A percentile compares a stretch with the other conserved stretches of the same genome.
Conservation (phyloP, 1,139 yeast species). For the Blastobotrys raffinosifermentans region DNA sequence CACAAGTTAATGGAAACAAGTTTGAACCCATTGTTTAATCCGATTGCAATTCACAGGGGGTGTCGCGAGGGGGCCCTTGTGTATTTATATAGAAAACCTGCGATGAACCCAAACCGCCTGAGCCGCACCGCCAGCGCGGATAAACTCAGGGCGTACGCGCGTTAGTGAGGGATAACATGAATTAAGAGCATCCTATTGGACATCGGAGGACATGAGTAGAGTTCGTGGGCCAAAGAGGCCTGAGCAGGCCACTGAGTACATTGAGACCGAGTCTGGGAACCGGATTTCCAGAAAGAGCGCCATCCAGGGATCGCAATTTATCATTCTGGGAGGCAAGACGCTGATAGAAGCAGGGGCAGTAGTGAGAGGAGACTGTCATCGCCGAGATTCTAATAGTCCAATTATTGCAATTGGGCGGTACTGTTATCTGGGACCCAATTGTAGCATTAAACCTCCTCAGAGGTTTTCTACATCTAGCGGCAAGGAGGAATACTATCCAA, state of each 20-base stretch:
- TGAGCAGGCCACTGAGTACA: too few species aligned
- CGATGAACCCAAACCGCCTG: too few species aligned
- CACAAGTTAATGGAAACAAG: slow-evolving; percentile 33
- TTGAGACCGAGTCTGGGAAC: slow-evolving; percentile 45
- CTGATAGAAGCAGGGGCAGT: slow-evolving; percentile 34
- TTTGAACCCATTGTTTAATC: slow-evolving; percentile 11
- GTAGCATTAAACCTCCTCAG: slow-evolving; percentile 22
- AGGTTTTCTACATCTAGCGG: slow-evolving; percentile 12
- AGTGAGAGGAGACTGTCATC: slow-evolving; percentile 40
- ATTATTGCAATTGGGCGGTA: slow-evolving; percentile 50
- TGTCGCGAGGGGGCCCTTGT: too few species aligned
- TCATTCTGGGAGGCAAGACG: slow-evolving; percentile 44
- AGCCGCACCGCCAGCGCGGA: too few species aligned
- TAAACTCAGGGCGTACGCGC: too few species aligned
- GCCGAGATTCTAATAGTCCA: slow-evolving; percentile 30
- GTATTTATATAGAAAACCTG: too few species aligned
- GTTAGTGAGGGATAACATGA: too few species aligned
- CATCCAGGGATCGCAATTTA: slow-evolving; percentile 40
- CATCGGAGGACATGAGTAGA: too few species aligned
- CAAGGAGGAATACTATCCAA: slow-evolving; percentile 28
- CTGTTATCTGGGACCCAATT: slow-evolving; percentile 31
- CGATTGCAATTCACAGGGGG: too few species aligned
- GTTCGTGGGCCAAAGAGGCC: too few species aligned
- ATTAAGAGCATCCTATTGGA: too few species aligned
- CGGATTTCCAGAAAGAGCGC: slow-evolving; percentile 47